A percentile compares a stretch with the other conserved stretches of the same genome.
phyloP scores from a whole-genome alignment of 2,329 filamentous ascomycete genomes.

The Gaeumannomyces tritici region DNA sequence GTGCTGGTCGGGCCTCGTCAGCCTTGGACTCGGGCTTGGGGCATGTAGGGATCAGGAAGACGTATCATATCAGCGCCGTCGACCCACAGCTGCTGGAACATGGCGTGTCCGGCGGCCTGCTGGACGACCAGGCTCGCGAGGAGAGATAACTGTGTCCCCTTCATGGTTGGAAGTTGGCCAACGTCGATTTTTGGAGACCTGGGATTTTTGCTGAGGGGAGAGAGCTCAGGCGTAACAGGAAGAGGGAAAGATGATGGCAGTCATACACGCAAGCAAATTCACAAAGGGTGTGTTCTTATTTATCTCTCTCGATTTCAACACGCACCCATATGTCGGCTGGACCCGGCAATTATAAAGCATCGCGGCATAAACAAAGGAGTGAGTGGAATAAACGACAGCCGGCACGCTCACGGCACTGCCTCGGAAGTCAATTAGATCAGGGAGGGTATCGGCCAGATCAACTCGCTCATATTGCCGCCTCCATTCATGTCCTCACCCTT shows the following conservation, averaged over 20 bases:
- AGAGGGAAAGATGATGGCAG: not conserved
- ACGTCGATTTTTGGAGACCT: not conserved
- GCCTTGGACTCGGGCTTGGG: not conserved
- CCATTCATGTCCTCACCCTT: not conserved
- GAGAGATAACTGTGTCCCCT: constrained; percentile 19
- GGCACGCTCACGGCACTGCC: not conserved
- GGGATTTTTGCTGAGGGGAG: not conserved
- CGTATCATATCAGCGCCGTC: constrained; percentile 28
- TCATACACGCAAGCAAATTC: too few species aligned
- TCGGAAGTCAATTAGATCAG: not conserved
- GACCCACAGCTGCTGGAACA: constrained; percentile 41
- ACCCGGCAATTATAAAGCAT: not conserved
- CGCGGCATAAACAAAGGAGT: not conserved
- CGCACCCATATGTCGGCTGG: too few species aligned
- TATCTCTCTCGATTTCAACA: not conserved
- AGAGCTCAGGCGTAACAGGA: not conserved
- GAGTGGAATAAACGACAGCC: not conserved
- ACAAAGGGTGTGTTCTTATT: not conserved
- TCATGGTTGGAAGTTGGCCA: constrained; percentile 18
- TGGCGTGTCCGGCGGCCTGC: constrained; percentile 35
- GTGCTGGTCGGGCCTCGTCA: constrained; percentile 15
- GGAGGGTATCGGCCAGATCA: not conserved
- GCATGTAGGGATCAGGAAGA: constrained; percentile 5
- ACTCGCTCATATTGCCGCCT: not conserved
- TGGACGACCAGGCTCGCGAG: constrained; percentile 23